phyloP scores from a whole-genome alignment of 306 rosid species.

The Vigna radiata region DNA sequence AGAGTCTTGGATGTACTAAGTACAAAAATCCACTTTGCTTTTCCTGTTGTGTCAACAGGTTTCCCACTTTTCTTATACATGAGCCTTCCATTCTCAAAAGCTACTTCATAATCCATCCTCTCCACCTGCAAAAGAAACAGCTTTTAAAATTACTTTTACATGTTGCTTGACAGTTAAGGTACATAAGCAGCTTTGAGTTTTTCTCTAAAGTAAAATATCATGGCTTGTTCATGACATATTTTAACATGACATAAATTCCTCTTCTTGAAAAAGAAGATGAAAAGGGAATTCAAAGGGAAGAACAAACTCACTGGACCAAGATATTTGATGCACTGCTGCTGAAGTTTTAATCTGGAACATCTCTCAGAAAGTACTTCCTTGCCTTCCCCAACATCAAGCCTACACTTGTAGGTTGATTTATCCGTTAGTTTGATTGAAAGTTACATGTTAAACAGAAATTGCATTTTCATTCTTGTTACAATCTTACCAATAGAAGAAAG shows the following conservation, averaged over 20 bases:
- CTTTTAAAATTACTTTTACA: not conserved
- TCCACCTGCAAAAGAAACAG: slow-evolving; percentile 59
- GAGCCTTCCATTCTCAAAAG: slow-evolving; percentile 64
- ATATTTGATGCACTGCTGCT: slow-evolving; percentile 84
- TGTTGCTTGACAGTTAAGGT: slow-evolving; percentile 22
- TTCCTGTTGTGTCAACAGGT: slow-evolving; percentile 61
- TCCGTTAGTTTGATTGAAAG: slow-evolving; percentile 13
- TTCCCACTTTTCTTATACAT: slow-evolving; percentile 55
- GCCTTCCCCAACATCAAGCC: slow-evolving; percentile 94
- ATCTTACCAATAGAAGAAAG: slow-evolving; percentile 88
- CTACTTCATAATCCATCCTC: slow-evolving; percentile 65
- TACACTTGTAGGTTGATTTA: slow-evolving; percentile 41
- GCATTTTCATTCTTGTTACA: slow-evolving; percentile 7
- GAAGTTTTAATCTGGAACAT: slow-evolving; percentile 74
- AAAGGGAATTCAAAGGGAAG: slow-evolving; percentile 32
- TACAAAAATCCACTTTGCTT: slow-evolving; percentile 83
- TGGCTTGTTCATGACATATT: not conserved
- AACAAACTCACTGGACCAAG: slow-evolving; percentile 78
- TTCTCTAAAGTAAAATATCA: not conserved
- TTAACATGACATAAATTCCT: slow-evolving; percentile 9
- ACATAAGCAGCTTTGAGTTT: not conserved
- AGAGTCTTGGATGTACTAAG: slow-evolving; percentile 79
- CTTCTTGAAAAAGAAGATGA: not conserved
- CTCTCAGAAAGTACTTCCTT: slow-evolving; percentile 64
- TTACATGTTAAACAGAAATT: slow-evolving; percentile 20